Evolutionary conservation across 768 basidiomycete genomes (phyloP).

Genomic region (Suillus luteus): DNA sequence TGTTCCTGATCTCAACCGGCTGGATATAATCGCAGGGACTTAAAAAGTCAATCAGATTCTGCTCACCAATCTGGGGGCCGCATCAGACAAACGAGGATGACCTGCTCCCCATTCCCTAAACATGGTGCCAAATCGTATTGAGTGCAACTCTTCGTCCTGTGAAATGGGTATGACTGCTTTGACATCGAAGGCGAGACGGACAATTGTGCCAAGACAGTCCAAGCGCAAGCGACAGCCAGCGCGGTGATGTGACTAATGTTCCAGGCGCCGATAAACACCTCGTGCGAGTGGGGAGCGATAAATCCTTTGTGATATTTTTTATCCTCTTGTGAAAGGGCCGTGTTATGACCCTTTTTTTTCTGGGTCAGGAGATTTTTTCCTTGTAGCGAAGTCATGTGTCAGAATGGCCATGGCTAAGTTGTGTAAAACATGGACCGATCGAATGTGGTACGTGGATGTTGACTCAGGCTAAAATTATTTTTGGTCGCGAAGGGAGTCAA

Average conservation of each 20-base stretch:
- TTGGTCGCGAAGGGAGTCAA: background rate
- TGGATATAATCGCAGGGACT: background rate
- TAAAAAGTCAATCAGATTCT: background rate
- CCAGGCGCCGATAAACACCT: background rate
- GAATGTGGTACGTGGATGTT: background rate
- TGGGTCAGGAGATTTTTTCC: background rate
- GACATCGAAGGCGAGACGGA: background rate
- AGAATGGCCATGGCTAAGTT: background rate
- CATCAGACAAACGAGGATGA: background rate
- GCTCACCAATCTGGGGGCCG: slow-evolving; percentile 1
- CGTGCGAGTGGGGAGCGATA: background rate
- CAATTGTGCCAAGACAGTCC: background rate
- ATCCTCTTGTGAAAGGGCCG: too few relatives aligned
- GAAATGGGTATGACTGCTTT: background rate
- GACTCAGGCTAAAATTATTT: slow-evolving; percentile 1
- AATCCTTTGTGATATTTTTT: background rate
- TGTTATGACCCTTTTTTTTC: slow-evolving; percentile 1
- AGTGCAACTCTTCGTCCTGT: background rate
- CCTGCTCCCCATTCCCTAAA: too few relatives aligned
- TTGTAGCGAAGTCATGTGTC: background rate
- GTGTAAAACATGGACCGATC: background rate
- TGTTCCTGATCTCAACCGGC: background rate
- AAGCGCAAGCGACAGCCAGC: background rate
- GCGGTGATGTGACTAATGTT: background rate
- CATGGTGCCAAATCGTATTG: background rate